Percentiles rank a stretch among this genome's conserved stretches.
Conservation (phyloP, 2,329 filamentous ascomycete genomes). For the Colletotrichum magnum region DNA sequence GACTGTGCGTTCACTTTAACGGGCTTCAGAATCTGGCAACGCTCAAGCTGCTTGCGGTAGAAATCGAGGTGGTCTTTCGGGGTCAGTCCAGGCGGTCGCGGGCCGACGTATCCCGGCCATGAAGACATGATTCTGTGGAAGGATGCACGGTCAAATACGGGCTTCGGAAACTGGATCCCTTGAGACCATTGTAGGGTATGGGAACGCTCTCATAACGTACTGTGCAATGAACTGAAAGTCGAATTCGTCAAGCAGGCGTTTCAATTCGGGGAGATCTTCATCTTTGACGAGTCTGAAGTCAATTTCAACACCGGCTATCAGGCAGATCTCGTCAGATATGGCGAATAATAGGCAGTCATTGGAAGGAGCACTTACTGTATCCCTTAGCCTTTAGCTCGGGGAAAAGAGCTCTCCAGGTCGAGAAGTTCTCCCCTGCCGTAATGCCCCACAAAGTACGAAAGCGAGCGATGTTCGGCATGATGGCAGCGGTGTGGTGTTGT, state of each 20-base stretch:
- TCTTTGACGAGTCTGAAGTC: constrained; percentile 5
- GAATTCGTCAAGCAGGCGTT: constrained; percentile 10
- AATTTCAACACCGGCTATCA: constrained; percentile 28
- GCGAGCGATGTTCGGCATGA: constrained; percentile 26
- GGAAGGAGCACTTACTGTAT: constrained; percentile 29
- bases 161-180: background rate
- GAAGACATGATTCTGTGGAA: constrained; percentile 30
- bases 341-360: background rate
- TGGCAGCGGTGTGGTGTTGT: background rate
- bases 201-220: background rate
- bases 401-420: constrained; percentile 35
- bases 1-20: constrained; percentile 41
- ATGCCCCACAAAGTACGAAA: constrained; percentile 40
- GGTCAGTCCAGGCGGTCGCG: constrained; percentile 22
- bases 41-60: constrained; percentile 36
- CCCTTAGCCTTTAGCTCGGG: constrained; percentile 36
- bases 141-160: background rate
- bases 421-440: constrained; percentile 25
- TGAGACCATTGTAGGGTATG: too few relatives aligned
- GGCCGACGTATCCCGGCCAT: constrained; percentile 32
- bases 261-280: constrained; percentile 14
- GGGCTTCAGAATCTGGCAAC: constrained; percentile 29
- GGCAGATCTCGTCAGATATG: too few relatives aligned
- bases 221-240: constrained; percentile 22
- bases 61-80: constrained; percentile 32